Percentiles rank a stretch among this genome's conserved stretches.
These are phyloP conservation scores for Aspergillus bertholletiae DNA, from an alignment of 495 filamentous ascomycete genomes.

Conservation along the genomic window DNA sequence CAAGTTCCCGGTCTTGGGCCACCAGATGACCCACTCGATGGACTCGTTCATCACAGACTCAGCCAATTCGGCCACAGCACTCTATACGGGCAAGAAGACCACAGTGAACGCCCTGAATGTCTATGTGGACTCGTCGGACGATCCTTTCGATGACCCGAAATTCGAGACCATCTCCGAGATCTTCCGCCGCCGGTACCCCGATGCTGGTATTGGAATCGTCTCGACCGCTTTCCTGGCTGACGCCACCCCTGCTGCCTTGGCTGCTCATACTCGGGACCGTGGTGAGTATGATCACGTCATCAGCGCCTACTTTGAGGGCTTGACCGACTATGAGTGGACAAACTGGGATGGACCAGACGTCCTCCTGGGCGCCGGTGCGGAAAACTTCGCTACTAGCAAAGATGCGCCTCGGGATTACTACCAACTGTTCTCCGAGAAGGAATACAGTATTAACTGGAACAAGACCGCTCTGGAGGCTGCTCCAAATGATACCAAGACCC, in stretches of 20 bases:
- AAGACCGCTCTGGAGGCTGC: slow-evolving; percentile 57
- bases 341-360: slow-evolving; percentile 64
- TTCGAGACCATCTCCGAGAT: slow-evolving; percentile 75
- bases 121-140: slow-evolving; percentile 63
- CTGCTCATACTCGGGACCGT: slow-evolving; percentile 62
- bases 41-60: slow-evolving; percentile 75
- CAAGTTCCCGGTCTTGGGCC: slow-evolving; percentile 67
- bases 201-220: slow-evolving; percentile 53
- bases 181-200: slow-evolving; percentile 55
- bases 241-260: slow-evolving; percentile 67
- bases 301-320: slow-evolving; percentile 53
- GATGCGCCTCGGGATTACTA: slow-evolving; percentile 60
- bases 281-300: slow-evolving; percentile 61
- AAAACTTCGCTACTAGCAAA: slow-evolving; percentile 55
- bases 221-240: slow-evolving; percentile 69
- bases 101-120: slow-evolving; percentile 71
- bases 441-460: slow-evolving; percentile 62
- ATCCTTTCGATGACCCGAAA: slow-evolving; percentile 70
- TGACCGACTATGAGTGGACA: slow-evolving; percentile 65
- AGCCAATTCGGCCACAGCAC: slow-evolving; percentile 69
- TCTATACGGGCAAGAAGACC: slow-evolving; percentile 73
- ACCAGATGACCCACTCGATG: slow-evolving; percentile 70
- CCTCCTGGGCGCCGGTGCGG: slow-evolving; percentile 69
- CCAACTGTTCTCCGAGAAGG: slow-evolving; percentile 58
- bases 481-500: slow-evolving; percentile 50